Evolutionary conservation across 2,329 filamentous ascomycete species (phyloP).

Genomic region (Aureobasidium leucospermi): DNA sequence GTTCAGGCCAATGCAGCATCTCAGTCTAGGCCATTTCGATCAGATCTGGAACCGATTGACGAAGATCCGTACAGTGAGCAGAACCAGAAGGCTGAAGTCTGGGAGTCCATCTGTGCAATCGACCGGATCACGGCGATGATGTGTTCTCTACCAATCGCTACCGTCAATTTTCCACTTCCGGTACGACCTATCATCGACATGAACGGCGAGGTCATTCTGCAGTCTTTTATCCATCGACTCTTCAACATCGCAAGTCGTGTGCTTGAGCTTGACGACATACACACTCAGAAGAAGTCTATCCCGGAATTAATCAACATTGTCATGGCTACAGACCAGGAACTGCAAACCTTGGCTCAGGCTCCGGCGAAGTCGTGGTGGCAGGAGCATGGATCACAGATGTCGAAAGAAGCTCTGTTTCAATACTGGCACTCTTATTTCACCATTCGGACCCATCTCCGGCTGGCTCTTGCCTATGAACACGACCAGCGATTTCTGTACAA

Average conservation of each 20-base stretch:
- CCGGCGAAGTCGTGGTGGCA: constrained; percentile 22
- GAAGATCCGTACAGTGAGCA: constrained; percentile 12
- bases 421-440: neutral
- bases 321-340: constrained; percentile 22
- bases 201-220: constrained; percentile 20
- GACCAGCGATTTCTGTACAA: constrained; percentile 1
- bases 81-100: constrained; percentile 24
- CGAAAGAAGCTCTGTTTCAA: neutral
- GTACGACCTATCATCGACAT: constrained; percentile 16
- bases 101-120: constrained; percentile 27
- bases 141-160: constrained; percentile 31
- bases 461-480: neutral
- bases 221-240: constrained; percentile 22
- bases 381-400: neutral
- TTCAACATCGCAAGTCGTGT: constrained; percentile 22
- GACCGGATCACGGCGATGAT: constrained; percentile 29
- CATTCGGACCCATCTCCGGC: constrained; percentile 1
- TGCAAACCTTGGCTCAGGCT: constrained; percentile 21
- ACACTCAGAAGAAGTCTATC: constrained; percentile 16
- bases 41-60: neutral
- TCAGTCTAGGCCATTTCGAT: neutral
- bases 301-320: constrained; percentile 20
- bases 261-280: constrained; percentile 22
- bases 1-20: neutral
- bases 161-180: constrained; percentile 20